Base-by-base conservation (phyloP, 2,329 filamentous ascomycete genomes). In the Arthrobotrys conoides region DNA sequence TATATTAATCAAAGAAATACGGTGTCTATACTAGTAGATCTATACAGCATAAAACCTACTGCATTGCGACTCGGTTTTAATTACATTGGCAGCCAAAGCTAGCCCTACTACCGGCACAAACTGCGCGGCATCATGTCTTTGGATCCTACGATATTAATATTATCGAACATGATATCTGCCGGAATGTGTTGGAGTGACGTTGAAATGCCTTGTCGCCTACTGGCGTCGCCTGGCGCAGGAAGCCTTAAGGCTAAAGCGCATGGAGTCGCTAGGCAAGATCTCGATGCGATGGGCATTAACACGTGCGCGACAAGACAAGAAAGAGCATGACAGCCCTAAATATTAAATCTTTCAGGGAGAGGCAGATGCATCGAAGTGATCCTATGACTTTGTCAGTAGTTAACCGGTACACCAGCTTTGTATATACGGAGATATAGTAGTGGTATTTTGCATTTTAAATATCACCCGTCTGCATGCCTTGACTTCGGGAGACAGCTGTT, bases 171-270 rank as follows among this genome's bases (percentile, higher is more conserved):
- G 5, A 59, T 59, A 59, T 33, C 51, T 33, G 24, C 16, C 27
- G 10, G 51, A 67, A 73, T 67, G 70, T 73, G 70, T 73, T 73
- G 70, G 22, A 53, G 18, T 73, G 70, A 73, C 61, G 70, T 73
- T 67, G 70, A 36, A 41, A 55, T 36, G 59, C 36, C 36, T 30
- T 55, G 24, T 55, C 18, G 46, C 64, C 18, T 53, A 57, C 53
- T n/a, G 55, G 55, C 33, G 36, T 61, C 55, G 57, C 57, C 57
- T 61, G 57, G 57, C 36, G 57, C 57, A 61, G 57, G 57, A 61
- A 61, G 36, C 36, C 22, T 61, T 27, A n/a, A 61, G 57, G 57
- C 57, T 61, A 61, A 61, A 41, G 57, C 57, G 33, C 57, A 61
- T 44, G 33, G 36, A 44, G 18, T 61, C 57, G 57, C 57, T 61